A percentile compares a stretch with the other conserved stretches of the same genome.
Conservation (phyloP, 331 rosid species). For the Spiraea crenata region DNA sequence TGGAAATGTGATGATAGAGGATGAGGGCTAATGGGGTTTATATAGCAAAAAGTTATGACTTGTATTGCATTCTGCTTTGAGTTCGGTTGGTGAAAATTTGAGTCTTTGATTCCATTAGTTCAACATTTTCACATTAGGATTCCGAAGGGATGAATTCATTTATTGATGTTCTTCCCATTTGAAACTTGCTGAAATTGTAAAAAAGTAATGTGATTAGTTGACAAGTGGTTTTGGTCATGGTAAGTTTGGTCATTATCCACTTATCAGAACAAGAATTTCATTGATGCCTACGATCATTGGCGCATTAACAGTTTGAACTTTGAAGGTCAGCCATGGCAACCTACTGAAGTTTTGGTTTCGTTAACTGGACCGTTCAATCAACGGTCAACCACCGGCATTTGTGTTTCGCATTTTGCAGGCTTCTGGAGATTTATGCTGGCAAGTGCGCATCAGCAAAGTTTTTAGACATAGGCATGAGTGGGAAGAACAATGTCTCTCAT, state of each 20-base stretch:
- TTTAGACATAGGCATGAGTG: too few relatives aligned
- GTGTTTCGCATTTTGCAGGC: neutral
- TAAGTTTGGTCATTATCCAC: conserved; percentile 18
- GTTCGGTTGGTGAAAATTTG: conserved; percentile 8
- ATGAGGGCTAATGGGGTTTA: conserved; percentile 11
- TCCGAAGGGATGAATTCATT: neutral
- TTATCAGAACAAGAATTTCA: neutral
- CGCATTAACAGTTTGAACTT: conserved; percentile 4
- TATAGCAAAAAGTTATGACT: neutral
- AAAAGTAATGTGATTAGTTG: neutral
- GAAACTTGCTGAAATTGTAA: conserved; percentile 4
- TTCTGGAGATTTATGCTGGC: neutral
- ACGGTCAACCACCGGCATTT: conserved; percentile 2
- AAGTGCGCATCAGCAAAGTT: neutral
- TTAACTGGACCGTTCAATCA: neutral
- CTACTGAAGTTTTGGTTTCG: neutral
- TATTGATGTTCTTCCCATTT: neutral
- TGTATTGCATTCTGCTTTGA: neutral
- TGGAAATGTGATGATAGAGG: conserved; percentile 11
- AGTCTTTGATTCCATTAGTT: neutral
- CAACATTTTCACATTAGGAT: conserved; percentile 5
- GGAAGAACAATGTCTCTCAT: too few relatives aligned
- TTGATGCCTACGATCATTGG: neutral
- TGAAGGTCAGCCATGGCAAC: conserved; percentile 15
- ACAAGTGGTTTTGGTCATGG: neutral